Evolutionary conservation across 305 asterid species (phyloP), one percentile per base, ranked within the genome.

Genomic region (Andrographis paniculata): DNA sequence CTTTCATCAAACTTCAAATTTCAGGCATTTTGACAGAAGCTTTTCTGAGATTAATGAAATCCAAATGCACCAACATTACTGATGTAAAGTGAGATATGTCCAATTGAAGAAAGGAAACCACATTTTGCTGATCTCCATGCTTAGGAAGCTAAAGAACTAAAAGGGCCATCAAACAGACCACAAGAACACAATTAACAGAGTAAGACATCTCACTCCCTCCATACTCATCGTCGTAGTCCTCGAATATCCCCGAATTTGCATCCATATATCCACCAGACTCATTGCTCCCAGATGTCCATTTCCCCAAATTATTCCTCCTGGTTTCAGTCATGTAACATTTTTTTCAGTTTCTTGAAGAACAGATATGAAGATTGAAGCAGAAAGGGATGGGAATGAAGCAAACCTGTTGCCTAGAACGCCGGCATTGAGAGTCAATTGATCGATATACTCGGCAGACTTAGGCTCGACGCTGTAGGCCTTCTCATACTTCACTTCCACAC

Each of bases 401-500:
- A 17, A 79, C 94, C 95, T 86, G 84, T 63, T 69, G 42, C 83
- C 77, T 20, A 84, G 77, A 10, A 80, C 98, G 20, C 98, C 98
- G 52, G 98, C 79, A 52, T 91, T 80, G 72, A 69, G 64, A 43
- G 89, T 82, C 37, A 91, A 73, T 51, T 82, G 95, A 64, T 80
- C 92, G 37, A 91, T 80, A 19, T 70, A 66, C 1, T 74, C 58
- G 18, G 95, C 95, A 27, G 96, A 74, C 55, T 91, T 91, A 53
- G 98, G 98, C 74, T 91, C 98, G 62, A 80, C 76, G 42, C 98
- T 91, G 27, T 86, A 86, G 4, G 98, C 96, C 71, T 91, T 86
- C 67, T 91, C 98, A 55, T 91, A 91, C 51, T 86, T 82, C 50
- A 78, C 93, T 24, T 79, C 92, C 18, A 86, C 75, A 9, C 76